Conservation (phyloP, 2,329 filamentous ascomycete genomes). For the Diaporthe caulivora region DNA sequence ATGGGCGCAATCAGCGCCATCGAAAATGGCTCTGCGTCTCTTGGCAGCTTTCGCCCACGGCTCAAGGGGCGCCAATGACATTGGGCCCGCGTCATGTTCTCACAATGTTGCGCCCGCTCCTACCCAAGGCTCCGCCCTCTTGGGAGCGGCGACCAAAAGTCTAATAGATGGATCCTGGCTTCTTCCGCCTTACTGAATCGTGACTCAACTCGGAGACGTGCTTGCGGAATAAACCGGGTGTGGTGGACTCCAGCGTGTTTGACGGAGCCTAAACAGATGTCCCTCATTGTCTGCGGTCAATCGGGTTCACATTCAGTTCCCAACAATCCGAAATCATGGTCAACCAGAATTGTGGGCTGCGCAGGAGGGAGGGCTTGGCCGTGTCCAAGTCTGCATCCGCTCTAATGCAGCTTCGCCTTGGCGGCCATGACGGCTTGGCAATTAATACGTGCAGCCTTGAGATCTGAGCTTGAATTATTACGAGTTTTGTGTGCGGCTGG, state of each 20-base stretch:
- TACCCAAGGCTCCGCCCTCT: background rate
- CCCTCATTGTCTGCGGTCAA: background rate
- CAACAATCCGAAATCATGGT: background rate
- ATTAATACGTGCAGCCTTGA: background rate
- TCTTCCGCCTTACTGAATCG: conserved; percentile 24
- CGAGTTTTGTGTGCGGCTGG: background rate
- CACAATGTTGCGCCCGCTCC: conserved; percentile 8
- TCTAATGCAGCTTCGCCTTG: conserved; percentile 12
- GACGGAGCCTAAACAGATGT: background rate
- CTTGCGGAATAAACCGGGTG: conserved; percentile 12
- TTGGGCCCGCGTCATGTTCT: conserved; percentile 13
- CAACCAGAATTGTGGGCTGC: background rate
- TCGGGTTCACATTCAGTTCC: background rate
- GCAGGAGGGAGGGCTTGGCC: background rate
- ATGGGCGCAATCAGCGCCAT: background rate
- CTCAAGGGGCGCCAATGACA: conserved; percentile 15
- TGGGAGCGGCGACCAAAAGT: background rate
- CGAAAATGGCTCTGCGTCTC: background rate
- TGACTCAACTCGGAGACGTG: background rate
- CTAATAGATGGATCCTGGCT: conserved; percentile 16
- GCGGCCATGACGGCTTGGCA: conserved; percentile 20
- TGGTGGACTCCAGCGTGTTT: background rate
- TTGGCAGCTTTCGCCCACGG: background rate
- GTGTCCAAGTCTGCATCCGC: background rate
- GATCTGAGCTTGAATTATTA: conserved; percentile 15